Evolutionary conservation across 805 yeast genomes (phyloP).

Genomic region (Peterozyma xylosa): DNA sequence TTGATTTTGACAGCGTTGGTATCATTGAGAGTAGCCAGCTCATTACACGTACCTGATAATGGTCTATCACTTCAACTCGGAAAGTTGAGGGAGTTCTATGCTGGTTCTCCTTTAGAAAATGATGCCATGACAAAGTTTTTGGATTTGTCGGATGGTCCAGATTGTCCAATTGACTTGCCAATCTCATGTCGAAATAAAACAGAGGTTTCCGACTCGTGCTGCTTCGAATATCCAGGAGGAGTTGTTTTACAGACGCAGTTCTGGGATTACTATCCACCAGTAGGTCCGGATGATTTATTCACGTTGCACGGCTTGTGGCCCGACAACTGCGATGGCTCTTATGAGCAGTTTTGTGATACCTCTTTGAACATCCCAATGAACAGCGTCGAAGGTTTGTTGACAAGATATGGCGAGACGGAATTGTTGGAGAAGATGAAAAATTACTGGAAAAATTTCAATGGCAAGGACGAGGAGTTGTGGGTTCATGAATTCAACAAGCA

Average conservation of each 20-base stretch:
- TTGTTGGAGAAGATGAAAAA: slow-evolving; percentile 48
- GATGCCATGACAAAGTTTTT: too few relatives aligned
- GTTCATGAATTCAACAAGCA: slow-evolving; percentile 90
- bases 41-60: too few relatives aligned
- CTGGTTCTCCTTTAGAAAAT: too few relatives aligned
- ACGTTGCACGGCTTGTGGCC: slow-evolving; percentile 90
- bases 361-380: slow-evolving; percentile 37
- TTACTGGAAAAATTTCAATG: slow-evolving; percentile 70
- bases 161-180: slow-evolving; percentile 54
- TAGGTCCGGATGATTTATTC: slow-evolving; percentile 64
- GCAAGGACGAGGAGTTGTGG: slow-evolving; percentile 70
- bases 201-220: slow-evolving; percentile 55
- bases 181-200: slow-evolving; percentile 53
- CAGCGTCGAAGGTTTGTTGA: slow-evolving; percentile 38
- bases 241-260: slow-evolving; percentile 79
- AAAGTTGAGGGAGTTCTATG: too few relatives aligned
- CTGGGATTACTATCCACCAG: slow-evolving; percentile 80
- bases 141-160: slow-evolving; percentile 1
- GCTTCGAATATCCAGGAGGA: slow-evolving; percentile 86
- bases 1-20: too few relatives aligned
- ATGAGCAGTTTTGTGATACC: slow-evolving; percentile 69
- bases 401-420: slow-evolving; percentile 37
- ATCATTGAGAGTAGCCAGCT: too few relatives aligned
- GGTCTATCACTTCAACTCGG: too few relatives aligned
- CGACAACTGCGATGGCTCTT: slow-evolving; percentile 79